These are phyloP conservation scores for Ogataea trehaloabstinens DNA, from an alignment of 805 yeast genomes.

Conservation along the genomic window DNA sequence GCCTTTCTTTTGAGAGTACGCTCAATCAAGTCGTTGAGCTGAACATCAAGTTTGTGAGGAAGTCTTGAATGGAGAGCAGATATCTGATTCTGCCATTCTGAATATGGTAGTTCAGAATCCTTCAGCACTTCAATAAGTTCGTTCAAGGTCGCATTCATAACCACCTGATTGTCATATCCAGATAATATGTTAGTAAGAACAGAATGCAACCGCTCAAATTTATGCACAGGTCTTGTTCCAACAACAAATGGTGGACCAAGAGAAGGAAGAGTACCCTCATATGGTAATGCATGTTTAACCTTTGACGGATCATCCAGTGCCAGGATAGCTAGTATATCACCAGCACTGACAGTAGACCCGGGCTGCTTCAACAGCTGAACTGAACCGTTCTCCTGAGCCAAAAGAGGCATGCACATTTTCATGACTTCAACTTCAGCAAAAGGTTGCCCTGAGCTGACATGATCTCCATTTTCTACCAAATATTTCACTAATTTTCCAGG, in stretches of 20 bases:
- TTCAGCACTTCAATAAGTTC: slow-evolving; percentile 70
- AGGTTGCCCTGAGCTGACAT: slow-evolving; percentile 84
- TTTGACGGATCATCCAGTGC: slow-evolving; percentile 95
- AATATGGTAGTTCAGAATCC: slow-evolving; percentile 82
- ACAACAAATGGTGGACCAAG: slow-evolving; percentile 77
- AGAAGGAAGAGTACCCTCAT: slow-evolving; percentile 89
- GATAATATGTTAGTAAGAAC: slow-evolving; percentile 75
- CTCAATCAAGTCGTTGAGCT: slow-evolving; percentile 62
- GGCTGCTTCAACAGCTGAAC: slow-evolving; percentile 95
- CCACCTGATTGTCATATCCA: slow-evolving; percentile 95
- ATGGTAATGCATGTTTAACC: slow-evolving; percentile 95
- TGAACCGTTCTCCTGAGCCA: slow-evolving; percentile 90
- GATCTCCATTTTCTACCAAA: slow-evolving; percentile 94
- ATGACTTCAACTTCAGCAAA: slow-evolving; percentile 98
- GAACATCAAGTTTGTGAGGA: slow-evolving; percentile 71
- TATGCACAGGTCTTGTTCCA: slow-evolving; percentile 84
- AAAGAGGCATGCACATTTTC: slow-evolving; percentile 99
- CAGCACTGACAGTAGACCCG: slow-evolving; percentile 94
- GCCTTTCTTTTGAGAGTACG: slow-evolving; percentile 64
- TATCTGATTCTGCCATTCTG: slow-evolving; percentile 83
- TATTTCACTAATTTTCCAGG: slow-evolving; percentile 97
- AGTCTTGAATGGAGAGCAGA: slow-evolving; percentile 92
- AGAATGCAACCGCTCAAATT: slow-evolving; percentile 54
- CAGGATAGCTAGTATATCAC: slow-evolving; percentile 93
- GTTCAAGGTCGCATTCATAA: slow-evolving; percentile 80